Base-by-base conservation (phyloP, 805 yeast species). In the Metschnikowia anglica region DNA sequence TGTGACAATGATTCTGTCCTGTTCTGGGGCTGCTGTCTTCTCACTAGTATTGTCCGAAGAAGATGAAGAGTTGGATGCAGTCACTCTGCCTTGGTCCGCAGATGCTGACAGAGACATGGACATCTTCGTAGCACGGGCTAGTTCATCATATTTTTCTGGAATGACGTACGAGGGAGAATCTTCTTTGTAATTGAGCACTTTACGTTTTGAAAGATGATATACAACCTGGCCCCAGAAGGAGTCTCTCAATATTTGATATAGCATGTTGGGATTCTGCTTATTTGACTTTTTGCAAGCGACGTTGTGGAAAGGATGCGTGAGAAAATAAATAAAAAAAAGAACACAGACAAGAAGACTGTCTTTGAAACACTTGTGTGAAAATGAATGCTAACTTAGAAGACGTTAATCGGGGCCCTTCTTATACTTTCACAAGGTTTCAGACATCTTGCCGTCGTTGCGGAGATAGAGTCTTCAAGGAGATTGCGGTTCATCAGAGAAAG, bases 61-160 rank as follows among this genome's bases (percentile, higher is more conserved):
- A 5, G 9, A 9, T 11, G 7, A 9, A 9, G 30, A 11, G 12
- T 27, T n/a, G 13, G 30, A n/a, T n/a, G 12, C 5, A 5, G 9
- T 5, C 7, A n/a, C 6, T 27, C 15, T 27, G 9, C 30, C 15
- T n/a, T 6, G 6, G 15, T 27, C 30, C 7, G 30, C 13, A 11
- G 30, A 27, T 9, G 9, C 30, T 12, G 11, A n/a, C 15, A 21
- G 15, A 6, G 17, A 7, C 6, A 19, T 4, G 9, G 23, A 23
- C 8, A 3, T 16, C 10, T 17, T 5, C 17, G 27, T 40, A 12
- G 28, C 35, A 9, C 30, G 24, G 12, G 24, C 33, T 10, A 34
- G 11, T 13, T 28, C 38, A 23, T 56, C 51, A 38, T 66, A 68
- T 40, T 59, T 65, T 13, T 59, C 63, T 3, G 70, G 70, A 3